Evolutionary conservation across 2,329 filamentous ascomycete species (phyloP).

Genomic region (Epichloe bromicola): DNA sequence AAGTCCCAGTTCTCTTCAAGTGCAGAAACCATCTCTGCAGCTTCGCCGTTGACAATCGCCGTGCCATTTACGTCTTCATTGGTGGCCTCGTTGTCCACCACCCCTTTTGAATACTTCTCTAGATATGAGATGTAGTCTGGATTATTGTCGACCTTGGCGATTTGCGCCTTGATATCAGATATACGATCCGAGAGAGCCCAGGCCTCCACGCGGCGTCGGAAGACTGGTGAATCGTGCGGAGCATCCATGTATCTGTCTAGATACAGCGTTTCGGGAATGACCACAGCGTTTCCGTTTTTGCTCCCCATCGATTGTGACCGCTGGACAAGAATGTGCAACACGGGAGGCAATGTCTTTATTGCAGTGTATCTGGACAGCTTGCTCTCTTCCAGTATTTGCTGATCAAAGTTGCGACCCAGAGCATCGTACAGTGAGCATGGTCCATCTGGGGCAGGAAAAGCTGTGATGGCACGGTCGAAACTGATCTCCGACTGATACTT

Average conservation of each 20-base stretch:
- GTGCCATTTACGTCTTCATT: not conserved
- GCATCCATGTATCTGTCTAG: slow-evolving; percentile 80
- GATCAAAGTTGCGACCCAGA: slow-evolving; percentile 74
- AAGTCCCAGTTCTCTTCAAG: slow-evolving; percentile 23
- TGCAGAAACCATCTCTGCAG: not conserved
- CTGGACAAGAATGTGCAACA: slow-evolving; percentile 83
- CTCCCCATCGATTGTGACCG: slow-evolving; percentile 60
- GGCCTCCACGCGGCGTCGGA: slow-evolving; percentile 50
- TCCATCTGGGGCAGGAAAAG: slow-evolving; percentile 38
- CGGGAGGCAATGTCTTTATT: slow-evolving; percentile 64
- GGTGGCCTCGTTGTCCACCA: slow-evolving; percentile 7
- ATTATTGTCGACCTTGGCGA: slow-evolving; percentile 15
- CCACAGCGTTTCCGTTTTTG: slow-evolving; percentile 67
- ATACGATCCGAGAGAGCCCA: slow-evolving; percentile 65
- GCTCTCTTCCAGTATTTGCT: slow-evolving; percentile 57
- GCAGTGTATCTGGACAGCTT: slow-evolving; percentile 52
- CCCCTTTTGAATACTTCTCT: slow-evolving; percentile 13
- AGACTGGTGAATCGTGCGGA: slow-evolving; percentile 43
- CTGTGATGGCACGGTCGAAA: slow-evolving; percentile 51
- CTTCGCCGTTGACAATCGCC: not conserved
- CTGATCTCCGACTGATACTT: slow-evolving; percentile 30
- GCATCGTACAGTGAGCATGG: slow-evolving; percentile 64
- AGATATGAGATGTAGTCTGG: slow-evolving; percentile 16
- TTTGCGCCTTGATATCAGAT: slow-evolving; percentile 34
- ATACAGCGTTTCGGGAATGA: slow-evolving; percentile 69